These are phyloP conservation scores for Gnomoniopsis smithogilvyi DNA, from an alignment of 2,329 filamentous ascomycete genomes.

Conservation along the genomic window DNA sequence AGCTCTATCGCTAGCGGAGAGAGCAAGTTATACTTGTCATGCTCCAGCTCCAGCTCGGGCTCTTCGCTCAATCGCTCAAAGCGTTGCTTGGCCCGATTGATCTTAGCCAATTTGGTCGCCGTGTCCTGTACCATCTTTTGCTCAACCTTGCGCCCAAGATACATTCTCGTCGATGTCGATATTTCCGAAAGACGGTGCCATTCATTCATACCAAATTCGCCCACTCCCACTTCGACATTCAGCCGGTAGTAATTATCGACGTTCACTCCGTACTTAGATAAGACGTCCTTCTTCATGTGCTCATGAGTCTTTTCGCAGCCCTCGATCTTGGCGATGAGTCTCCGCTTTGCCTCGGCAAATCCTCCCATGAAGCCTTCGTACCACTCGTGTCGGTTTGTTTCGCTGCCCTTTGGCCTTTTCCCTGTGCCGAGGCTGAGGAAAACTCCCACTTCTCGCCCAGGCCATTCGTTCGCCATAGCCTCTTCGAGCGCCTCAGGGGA, in stretches of 20 bases:
- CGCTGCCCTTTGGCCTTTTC: conserved; percentile 64
- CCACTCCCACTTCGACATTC: conserved; percentile 95
- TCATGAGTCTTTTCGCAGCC: conserved; percentile 90
- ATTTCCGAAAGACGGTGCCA: conserved; percentile 95
- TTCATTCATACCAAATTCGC: conserved; percentile 98
- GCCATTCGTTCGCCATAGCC: conserved; percentile 90
- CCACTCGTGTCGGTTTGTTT: conserved; percentile 75
- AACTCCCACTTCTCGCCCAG: conserved; percentile 85
- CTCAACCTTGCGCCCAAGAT: conserved; percentile 70
- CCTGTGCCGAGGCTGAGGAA: conserved; percentile 95
- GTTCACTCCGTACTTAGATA: conserved; percentile 73
- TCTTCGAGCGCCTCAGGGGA: conserved; percentile 83
- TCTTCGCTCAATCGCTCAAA: conserved; percentile 50
- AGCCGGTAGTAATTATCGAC: conserved; percentile 90
- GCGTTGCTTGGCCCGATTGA: conserved; percentile 71
- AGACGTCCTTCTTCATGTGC: conserved; percentile 75
- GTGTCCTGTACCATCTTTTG: conserved; percentile 75
- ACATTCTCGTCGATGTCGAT: conserved; percentile 84
- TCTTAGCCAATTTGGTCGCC: conserved; percentile 77
- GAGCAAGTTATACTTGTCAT: conserved; percentile 34
- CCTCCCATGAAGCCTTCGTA: conserved; percentile 92
- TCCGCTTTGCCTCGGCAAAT: conserved; percentile 84
- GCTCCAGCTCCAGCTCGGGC: conserved; percentile 41
- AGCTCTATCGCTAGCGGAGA: conserved; percentile 54
- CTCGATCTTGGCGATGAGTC: conserved; percentile 88